Percentiles rank a stretch among this genome's conserved stretches.
Conservation (phyloP, 208 protist genomes). For the Trypanosoma theileri region DNA sequence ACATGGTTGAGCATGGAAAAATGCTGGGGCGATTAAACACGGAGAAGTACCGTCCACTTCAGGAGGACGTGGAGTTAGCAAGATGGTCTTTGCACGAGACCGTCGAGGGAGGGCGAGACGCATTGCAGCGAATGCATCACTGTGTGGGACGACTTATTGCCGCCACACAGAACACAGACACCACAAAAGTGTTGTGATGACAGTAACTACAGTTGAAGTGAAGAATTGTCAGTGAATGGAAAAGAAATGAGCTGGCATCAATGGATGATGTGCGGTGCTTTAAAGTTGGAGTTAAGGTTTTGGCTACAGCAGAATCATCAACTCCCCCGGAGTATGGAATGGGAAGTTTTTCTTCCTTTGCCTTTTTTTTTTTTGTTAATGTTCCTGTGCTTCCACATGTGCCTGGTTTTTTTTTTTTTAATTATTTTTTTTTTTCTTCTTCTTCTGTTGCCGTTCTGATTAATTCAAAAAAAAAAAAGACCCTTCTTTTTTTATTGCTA, state of each 20-base stretch:
- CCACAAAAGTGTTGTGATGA: not conserved
- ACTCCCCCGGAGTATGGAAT: too few species aligned
- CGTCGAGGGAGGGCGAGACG: conserved; percentile 11
- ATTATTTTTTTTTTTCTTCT: conserved; percentile 12
- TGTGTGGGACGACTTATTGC: conserved; percentile 9
- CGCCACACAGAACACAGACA: not conserved
- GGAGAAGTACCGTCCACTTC: conserved; percentile 15
- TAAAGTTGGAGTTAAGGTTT: too few species aligned
- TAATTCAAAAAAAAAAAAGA: not conserved
- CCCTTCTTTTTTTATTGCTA: not conserved
- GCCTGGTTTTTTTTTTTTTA: conserved; percentile 7
- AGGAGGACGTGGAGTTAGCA: conserved; percentile 9
- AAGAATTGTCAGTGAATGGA: too few species aligned
- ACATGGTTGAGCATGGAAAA: conserved; percentile 12
- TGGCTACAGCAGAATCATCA: too few species aligned
- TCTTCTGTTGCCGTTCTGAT: not conserved
- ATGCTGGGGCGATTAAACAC: not conserved
- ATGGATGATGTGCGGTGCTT: too few species aligned
- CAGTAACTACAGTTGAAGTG: not conserved
- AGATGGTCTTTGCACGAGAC: conserved; percentile 6
- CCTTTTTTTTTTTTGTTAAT: too few species aligned
- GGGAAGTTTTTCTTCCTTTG: too few species aligned
- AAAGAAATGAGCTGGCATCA: too few species aligned
- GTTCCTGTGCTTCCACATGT: not conserved
- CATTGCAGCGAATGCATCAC: conserved; percentile 16